These are phyloP conservation scores for Piedraia hortae DNA, from an alignment of 2,329 filamentous ascomycete genomes.

Conservation along the genomic window DNA sequence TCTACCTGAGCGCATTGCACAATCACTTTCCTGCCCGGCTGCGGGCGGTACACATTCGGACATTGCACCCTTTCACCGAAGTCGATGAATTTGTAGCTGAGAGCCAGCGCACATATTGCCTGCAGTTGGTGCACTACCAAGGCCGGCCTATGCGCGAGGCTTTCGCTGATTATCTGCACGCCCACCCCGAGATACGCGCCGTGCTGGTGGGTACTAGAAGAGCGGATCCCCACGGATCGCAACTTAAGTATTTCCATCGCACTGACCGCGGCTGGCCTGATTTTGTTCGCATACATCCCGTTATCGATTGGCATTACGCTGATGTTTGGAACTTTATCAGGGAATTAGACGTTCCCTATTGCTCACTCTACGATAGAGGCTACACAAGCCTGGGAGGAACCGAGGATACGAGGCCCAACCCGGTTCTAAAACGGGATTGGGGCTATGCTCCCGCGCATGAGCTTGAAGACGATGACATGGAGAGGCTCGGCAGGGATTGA, in stretches of 20 bases:
- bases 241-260: constrained; percentile 53
- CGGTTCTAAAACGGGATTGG: constrained; percentile 25
- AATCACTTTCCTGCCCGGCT: constrained; percentile 23
- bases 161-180: constrained; percentile 47
- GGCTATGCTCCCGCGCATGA: constrained; percentile 48
- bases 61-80: constrained; percentile 55
- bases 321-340: constrained; percentile 85
- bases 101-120: constrained; percentile 40
- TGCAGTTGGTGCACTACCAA: constrained; percentile 50
- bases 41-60: constrained; percentile 71
- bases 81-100: constrained; percentile 59
- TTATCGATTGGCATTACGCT: constrained; percentile 91
- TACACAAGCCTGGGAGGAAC: constrained; percentile 84
- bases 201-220: constrained; percentile 71
- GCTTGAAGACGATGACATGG: constrained; percentile 44
- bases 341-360: constrained; percentile 57
- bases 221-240: constrained; percentile 71
- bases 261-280: constrained; percentile 76
- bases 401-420: constrained; percentile 73
- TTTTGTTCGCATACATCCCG: constrained; percentile 81
- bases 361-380: constrained; percentile 59
- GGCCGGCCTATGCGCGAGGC: constrained; percentile 54
- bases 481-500: constrained; percentile 40
- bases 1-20: constrained; percentile 45
- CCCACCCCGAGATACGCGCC: constrained; percentile 37